Evolutionary conservation across 2,329 filamentous ascomycete genomes (phyloP), one percentile per base, ranked within the genome.

Genomic region (Periglandula ipomoeae): DNA sequence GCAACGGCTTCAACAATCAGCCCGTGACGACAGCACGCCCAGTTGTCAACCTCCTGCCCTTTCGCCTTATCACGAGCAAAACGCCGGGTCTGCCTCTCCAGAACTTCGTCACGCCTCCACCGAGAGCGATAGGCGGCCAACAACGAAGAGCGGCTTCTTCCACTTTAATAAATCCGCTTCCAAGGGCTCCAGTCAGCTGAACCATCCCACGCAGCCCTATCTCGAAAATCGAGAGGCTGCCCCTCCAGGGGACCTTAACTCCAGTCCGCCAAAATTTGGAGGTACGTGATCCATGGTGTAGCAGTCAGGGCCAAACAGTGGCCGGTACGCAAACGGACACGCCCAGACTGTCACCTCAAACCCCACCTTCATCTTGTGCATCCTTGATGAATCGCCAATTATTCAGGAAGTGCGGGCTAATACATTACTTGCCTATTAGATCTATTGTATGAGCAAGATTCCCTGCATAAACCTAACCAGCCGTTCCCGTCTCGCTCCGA

Each of bases 101-200:
- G 15, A 45, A 13, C 19, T 38, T 22, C 50, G 46, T 26, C 38
- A 39, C 37, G 38, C 42, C 26, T 40, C 30, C 47, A n/a, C 50
- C 13, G 39, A 41, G 26, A 44, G 20, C 15, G 32, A 23, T 2
- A 40, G 37, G 37, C 50, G 34, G 20, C 73, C 70, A 55, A 55
- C 65, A n/a, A 66, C 70, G 50, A 75, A 72, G 58, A 69, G 70
- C 57, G 69, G 70, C 55, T 75, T 76, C 61, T 75, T 75, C 57
- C 70, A 73, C 59, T 76, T 76, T 60, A 69, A 65, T 53, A 77
- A 76, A 56, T 61, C 60, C 22, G 61, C 68, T 20, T 63, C 68
- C 55, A 73, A 69, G 54, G 62, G 69, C 46, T 64, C 65, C 42
- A 71, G 68, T 47, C 61, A 63, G 41, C 54, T 56, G 44, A 59